phyloP scores from a whole-genome alignment of 2,329 filamentous ascomycete species.

The Scorias spongiosa region DNA sequence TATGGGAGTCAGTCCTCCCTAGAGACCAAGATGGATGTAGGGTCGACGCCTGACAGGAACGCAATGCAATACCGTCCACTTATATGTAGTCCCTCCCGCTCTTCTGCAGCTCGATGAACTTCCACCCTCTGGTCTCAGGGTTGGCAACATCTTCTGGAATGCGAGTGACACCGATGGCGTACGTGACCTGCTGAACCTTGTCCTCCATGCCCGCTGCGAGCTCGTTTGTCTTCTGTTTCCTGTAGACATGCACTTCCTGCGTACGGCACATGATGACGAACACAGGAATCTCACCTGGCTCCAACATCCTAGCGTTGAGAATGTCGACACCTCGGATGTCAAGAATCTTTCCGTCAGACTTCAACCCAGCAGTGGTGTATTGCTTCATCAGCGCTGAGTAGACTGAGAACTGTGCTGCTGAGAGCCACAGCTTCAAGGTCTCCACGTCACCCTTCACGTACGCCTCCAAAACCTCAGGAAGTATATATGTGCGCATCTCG shows the following conservation, averaged over 20 bases:
- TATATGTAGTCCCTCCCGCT: constrained; percentile 79
- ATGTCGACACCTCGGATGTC: constrained; percentile 94
- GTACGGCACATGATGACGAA: constrained; percentile 95
- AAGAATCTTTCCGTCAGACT: constrained; percentile 85
- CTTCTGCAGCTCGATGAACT: constrained; percentile 97
- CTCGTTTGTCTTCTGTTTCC: constrained; percentile 76
- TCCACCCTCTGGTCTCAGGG: constrained; percentile 90
- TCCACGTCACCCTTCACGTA: constrained; percentile 94
- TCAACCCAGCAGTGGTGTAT: constrained; percentile 82
- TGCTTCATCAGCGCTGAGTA: constrained; percentile 96
- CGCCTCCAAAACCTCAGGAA: constrained; percentile 91
- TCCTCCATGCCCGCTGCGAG: constrained; percentile 97
- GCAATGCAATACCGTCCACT: constrained; percentile 12
- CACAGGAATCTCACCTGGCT: constrained; percentile 78
- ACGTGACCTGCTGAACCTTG: constrained; percentile 94
- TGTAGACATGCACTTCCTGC: constrained; percentile 94
- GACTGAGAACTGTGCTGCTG: constrained; percentile 87
- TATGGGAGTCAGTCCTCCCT: too few species aligned
- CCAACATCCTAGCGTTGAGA: constrained; percentile 61
- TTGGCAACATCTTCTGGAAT: constrained; percentile 93
- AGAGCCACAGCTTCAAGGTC: constrained; percentile 87
- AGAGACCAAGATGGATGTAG: too few species aligned
- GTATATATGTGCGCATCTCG: constrained; percentile 93
- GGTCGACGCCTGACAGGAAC: too few species aligned
- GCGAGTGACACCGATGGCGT: constrained; percentile 89